phyloP scores from a whole-genome alignment of 495 filamentous ascomycete species.

The Bacidia rubella region DNA sequence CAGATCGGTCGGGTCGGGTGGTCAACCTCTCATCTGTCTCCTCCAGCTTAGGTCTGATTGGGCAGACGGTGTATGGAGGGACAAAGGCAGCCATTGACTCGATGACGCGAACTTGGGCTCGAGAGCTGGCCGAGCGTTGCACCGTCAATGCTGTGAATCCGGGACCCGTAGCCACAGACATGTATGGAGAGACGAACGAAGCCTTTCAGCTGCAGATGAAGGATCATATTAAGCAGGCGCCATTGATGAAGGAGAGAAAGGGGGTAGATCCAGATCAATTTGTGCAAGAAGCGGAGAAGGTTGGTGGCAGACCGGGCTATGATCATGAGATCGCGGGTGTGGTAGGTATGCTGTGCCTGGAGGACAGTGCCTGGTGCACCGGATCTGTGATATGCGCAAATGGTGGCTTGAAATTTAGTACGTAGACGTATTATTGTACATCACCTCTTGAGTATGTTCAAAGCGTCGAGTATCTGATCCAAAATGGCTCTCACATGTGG shows the following conservation, averaged over 20 bases:
- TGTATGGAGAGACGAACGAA: conserved; percentile 44
- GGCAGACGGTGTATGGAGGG: conserved; percentile 70
- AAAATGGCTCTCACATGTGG: neutral
- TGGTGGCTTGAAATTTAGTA: conserved; percentile 58
- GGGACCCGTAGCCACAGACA: conserved; percentile 73
- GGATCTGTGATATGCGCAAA: conserved; percentile 82
- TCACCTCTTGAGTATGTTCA: too few relatives aligned
- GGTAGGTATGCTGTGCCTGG: conserved; percentile 68
- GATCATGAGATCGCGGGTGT: conserved; percentile 68
- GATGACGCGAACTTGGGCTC: conserved; percentile 84
- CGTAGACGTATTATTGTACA: conserved; percentile 19
- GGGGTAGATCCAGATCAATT: conserved; percentile 49
- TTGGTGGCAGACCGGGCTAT: conserved; percentile 60
- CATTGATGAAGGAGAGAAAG: conserved; percentile 39
- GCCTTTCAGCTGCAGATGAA: conserved; percentile 42
- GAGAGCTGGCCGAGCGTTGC: conserved; percentile 60
- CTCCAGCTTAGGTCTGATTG: conserved; percentile 51
- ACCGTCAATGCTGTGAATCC: conserved; percentile 88
- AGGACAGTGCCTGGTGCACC: conserved; percentile 67
- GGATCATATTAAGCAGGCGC: conserved; percentile 54
- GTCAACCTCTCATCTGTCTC: conserved; percentile 66
- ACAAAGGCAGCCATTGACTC: conserved; percentile 81
- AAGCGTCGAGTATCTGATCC: neutral
- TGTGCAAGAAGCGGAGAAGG: conserved; percentile 41
- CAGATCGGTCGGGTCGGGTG: conserved; percentile 62